These are phyloP conservation scores for Fragilaria crotonensis DNA, from an alignment of 108 stramenopile species.

Conservation along the genomic window DNA sequence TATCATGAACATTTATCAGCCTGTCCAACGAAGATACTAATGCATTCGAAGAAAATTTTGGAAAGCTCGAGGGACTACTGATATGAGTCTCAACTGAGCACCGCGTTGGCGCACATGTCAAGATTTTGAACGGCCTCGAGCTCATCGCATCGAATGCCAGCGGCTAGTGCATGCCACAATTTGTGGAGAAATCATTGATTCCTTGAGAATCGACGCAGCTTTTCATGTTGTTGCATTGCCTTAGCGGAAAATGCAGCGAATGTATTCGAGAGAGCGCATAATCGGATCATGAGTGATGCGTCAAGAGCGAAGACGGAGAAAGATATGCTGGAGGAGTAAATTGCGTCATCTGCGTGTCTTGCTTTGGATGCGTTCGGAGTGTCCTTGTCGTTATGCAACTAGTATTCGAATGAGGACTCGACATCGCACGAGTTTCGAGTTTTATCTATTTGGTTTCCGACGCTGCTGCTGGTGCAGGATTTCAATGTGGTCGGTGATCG, in stretches of 20 bases:
- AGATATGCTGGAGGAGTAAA: neutral
- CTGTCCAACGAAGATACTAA: neutral
- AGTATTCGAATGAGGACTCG: constrained; percentile 29
- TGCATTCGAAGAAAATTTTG: neutral
- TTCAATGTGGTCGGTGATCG: constrained; percentile 8
- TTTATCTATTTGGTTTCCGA: constrained; percentile 71
- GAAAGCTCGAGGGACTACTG: constrained; percentile 38
- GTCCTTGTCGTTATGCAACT: constrained; percentile 41
- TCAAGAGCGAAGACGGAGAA: constrained; percentile 47
- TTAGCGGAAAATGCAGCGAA: constrained; percentile 52
- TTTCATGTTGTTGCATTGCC: constrained; percentile 31
- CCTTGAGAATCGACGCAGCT: neutral
- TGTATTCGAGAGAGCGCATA: constrained; percentile 37
- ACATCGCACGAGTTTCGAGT: constrained; percentile 63
- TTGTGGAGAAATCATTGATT: neutral
- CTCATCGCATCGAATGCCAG: constrained; percentile 57
- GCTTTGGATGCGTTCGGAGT: constrained; percentile 49
- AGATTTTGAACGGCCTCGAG: constrained; percentile 15
- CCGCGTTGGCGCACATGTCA: neutral
- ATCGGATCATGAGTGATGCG: constrained; percentile 46
- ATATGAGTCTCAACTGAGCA: constrained; percentile 29
- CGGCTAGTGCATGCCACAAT: constrained; percentile 12
- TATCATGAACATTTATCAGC: too few species aligned
- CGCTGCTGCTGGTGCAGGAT: constrained; percentile 13
- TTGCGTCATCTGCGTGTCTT: constrained; percentile 2